Conservation (phyloP, 768 basidiomycete species). For the Rhizopogon sp. region DNA sequence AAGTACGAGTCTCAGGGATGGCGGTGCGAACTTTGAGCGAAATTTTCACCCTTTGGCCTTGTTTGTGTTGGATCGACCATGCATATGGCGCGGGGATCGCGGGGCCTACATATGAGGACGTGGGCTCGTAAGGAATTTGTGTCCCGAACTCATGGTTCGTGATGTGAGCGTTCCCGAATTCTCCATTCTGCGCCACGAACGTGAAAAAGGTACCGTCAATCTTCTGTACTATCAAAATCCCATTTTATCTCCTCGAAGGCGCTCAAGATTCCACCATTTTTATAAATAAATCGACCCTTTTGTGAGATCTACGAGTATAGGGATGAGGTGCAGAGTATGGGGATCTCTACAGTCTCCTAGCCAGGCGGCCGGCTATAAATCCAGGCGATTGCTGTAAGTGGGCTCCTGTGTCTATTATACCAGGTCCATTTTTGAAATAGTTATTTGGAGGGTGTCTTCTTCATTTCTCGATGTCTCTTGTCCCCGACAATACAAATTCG, state of each 20-base stretch:
- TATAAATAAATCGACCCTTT: slow-evolving; percentile 1
- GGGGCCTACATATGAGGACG: slow-evolving; percentile 3
- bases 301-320: neutral
- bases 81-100: slow-evolving; percentile 3
- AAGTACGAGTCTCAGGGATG: slow-evolving; percentile 4
- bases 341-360: too few species aligned
- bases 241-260: neutral
- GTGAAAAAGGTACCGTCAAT: slow-evolving; percentile 5
- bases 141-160: neutral
- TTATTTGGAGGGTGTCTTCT: neutral
- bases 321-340: too few species aligned
- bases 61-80: slow-evolving; percentile 7
- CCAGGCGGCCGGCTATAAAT: too few species aligned
- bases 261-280: neutral
- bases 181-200: slow-evolving; percentile 1
- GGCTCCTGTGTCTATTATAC: neutral
- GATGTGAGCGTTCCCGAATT: neutral
- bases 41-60: slow-evolving; percentile 2
- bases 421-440: neutral
- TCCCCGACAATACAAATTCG: neutral
- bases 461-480: neutral
- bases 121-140: neutral
- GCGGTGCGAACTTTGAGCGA: slow-evolving; percentile 2
- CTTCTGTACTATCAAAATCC: neutral
- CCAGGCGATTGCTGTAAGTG: neutral